Conservation (phyloP, 2,329 filamentous ascomycete species). For the Hymenoscyphus fructigenus region DNA sequence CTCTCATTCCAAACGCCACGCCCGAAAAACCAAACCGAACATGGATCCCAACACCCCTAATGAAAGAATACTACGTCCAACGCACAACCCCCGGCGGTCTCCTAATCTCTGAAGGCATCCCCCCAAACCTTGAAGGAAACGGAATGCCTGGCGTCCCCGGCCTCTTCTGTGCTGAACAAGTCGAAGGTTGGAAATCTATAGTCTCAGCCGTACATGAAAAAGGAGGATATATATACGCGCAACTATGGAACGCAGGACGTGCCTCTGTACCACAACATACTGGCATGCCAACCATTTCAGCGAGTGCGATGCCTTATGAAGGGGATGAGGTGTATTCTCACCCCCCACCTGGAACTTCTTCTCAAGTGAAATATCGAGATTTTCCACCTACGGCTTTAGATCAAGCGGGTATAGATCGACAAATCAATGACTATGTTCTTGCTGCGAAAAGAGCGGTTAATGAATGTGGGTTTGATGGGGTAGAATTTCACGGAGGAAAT, state of each 20-base stretch:
- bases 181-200: slow-evolving; percentile 55
- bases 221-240: slow-evolving; percentile 56
- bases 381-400: slow-evolving; percentile 40
- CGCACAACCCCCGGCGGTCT: slow-evolving; percentile 52
- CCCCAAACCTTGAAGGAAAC: slow-evolving; percentile 45
- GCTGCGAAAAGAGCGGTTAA: slow-evolving; percentile 48
- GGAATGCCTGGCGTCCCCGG: slow-evolving; percentile 53
- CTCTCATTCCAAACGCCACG: slow-evolving; percentile 43
- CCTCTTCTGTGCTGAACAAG: slow-evolving; percentile 51
- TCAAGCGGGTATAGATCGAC: slow-evolving; percentile 36
- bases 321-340: slow-evolving; percentile 44
- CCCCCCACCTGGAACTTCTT: slow-evolving; percentile 39
- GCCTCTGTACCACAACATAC: slow-evolving; percentile 41
- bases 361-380: slow-evolving; percentile 42
- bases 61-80: slow-evolving; percentile 51
- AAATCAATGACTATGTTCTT: slow-evolving; percentile 45
- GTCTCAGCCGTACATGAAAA: slow-evolving; percentile 59
- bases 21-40: slow-evolving; percentile 46
- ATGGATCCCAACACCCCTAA: slow-evolving; percentile 46
- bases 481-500: slow-evolving; percentile 43
- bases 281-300: slow-evolving; percentile 39
- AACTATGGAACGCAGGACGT: slow-evolving; percentile 61
- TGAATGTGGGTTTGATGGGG: slow-evolving; percentile 53
- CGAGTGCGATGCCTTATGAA: slow-evolving; percentile 46
- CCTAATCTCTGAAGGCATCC: slow-evolving; percentile 54